Base-by-base conservation (phyloP, 106 monocot species). In the Apostasia shenzhenica region DNA sequence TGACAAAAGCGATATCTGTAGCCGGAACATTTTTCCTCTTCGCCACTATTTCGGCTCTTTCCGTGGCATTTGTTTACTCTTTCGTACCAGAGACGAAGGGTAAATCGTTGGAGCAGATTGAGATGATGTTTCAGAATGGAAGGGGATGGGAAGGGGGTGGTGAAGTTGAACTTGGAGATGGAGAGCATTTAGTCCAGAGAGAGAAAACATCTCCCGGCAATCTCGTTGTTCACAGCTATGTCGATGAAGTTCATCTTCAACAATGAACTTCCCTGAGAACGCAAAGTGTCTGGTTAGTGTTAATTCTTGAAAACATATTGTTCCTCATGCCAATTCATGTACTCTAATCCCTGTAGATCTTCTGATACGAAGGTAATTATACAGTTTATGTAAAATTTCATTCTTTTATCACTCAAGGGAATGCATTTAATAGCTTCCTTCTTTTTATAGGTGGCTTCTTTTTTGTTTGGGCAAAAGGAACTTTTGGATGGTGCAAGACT, bases 1-100 rank as follows among this genome's bases (percentile, higher is more conserved):
- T 99, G 56, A 70, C 82, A 0, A 49, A 76, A 46, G 79, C 79
- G 14, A 77, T 99, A 10, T 79, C 92, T 5, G 89, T 87, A 3
- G 82, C 73, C 0, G 97, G 97, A 45, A 77, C 87, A 6, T 99
- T 99, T 77, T 83, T 83, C 45, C 60, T 85, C 6, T 99, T 99
- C 26, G 72, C 87, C 0, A 40, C 57, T 1, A 26, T 87, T 6
- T 89, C 97, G 1, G 81, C 85, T 55, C 45, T 93, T 1, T 90
- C 97, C 3, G 81, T 99, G 4, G 67, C 54, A 12, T 99, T 99
- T 71, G 87, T 90, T 0, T 76, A 85, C 66, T 67, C 6, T 2
- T 83, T 39, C 58, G 97, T 99, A 49, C 93, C 90, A 6, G 97
- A 99, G 66, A 99, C 97, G 5, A 99, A 87, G 72, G 97, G 97